A percentile compares a stretch with the other conserved stretches of the same genome.
phyloP scores from a whole-genome alignment of 257 asterid species.

The Nicotiana tomentosiformis region DNA sequence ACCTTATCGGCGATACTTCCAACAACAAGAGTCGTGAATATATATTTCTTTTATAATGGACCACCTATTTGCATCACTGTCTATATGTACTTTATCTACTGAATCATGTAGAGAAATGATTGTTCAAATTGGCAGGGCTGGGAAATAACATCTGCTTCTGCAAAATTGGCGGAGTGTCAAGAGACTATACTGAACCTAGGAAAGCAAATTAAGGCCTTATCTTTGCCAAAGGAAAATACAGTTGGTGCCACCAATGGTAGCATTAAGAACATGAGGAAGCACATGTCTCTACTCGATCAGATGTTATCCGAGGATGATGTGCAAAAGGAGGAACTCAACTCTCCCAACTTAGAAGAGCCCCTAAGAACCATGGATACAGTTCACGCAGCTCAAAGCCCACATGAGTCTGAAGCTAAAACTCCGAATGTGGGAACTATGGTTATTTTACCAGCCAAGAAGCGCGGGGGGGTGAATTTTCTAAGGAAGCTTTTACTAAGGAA shows the following conservation, averaged over 20 bases:
- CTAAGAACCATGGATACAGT: slow-evolving; percentile 15
- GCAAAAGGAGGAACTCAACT: slow-evolving; percentile 15
- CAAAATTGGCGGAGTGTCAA: slow-evolving; percentile 73
- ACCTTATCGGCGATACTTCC: not conserved
- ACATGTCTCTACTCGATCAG: slow-evolving; percentile 68
- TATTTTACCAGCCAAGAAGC: slow-evolving; percentile 41
- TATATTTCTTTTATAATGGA: not conserved
- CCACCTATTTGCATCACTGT: not conserved
- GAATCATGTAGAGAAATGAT: not conserved
- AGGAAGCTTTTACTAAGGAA: slow-evolving; percentile 62
- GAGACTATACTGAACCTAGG: slow-evolving; percentile 69
- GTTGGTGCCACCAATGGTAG: slow-evolving; percentile 34
- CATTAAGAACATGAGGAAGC: slow-evolving; percentile 30
- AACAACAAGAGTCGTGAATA: not conserved
- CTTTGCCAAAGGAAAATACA: slow-evolving; percentile 40
- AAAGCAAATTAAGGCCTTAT: slow-evolving; percentile 56
- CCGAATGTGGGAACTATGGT: slow-evolving; percentile 43
- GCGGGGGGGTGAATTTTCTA: slow-evolving; percentile 53
- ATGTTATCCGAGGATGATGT: slow-evolving; percentile 51
- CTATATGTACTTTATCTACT: not conserved
- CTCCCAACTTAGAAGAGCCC: slow-evolving; percentile 33
- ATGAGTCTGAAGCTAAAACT: slow-evolving; percentile 8
- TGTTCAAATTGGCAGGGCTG: slow-evolving; percentile 48
- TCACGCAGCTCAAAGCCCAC: slow-evolving; percentile 1
- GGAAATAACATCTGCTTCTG: slow-evolving; percentile 78